A percentile compares a stretch with the other conserved stretches of the same genome.
Evolutionary conservation across 2,329 filamentous ascomycete species (phyloP).

Genomic region (Tolypocladium nubicola): DNA sequence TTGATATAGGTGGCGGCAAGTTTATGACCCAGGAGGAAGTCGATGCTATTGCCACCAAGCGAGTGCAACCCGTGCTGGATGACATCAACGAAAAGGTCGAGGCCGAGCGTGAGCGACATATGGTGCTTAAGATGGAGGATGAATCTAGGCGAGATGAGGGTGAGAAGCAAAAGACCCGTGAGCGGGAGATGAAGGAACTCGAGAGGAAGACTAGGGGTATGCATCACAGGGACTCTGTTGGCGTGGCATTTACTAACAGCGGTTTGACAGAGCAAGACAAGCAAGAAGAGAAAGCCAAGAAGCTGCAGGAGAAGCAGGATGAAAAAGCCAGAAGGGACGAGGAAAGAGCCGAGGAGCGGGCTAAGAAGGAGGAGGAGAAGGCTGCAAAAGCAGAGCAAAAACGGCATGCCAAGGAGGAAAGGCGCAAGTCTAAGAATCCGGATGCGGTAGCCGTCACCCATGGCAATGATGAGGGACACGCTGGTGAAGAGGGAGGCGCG

Average conservation of each 20-base stretch:
- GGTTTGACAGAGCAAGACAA: conserved; percentile 31
- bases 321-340: conserved; percentile 15
- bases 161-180: conserved; percentile 34
- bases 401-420: conserved; percentile 37
- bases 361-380: conserved; percentile 41
- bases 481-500: conserved; percentile 4
- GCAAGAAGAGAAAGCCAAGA: conserved; percentile 21
- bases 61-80: conserved; percentile 73
- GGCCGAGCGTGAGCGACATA: conserved; percentile 55
- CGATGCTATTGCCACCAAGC: conserved; percentile 64
- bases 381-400: conserved; percentile 43
- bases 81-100: conserved; percentile 76
- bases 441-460: conserved; percentile 8
- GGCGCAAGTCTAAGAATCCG: conserved; percentile 29
- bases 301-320: conserved; percentile 31
- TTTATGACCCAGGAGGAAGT: conserved; percentile 71
- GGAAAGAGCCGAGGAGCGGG: conserved; percentile 18
- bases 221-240: conserved; percentile 13
- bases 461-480: conserved; percentile 4
- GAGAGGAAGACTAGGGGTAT: conserved; percentile 48
- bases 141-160: conserved; percentile 43
- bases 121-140: conserved; percentile 53
- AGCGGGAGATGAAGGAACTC: conserved; percentile 42
- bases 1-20: conserved; percentile 69
- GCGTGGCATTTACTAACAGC: conserved; percentile 6